These are phyloP conservation scores for Deinandra increscens DNA, from an alignment of 129 eudicot species.

Conservation along the genomic window DNA sequence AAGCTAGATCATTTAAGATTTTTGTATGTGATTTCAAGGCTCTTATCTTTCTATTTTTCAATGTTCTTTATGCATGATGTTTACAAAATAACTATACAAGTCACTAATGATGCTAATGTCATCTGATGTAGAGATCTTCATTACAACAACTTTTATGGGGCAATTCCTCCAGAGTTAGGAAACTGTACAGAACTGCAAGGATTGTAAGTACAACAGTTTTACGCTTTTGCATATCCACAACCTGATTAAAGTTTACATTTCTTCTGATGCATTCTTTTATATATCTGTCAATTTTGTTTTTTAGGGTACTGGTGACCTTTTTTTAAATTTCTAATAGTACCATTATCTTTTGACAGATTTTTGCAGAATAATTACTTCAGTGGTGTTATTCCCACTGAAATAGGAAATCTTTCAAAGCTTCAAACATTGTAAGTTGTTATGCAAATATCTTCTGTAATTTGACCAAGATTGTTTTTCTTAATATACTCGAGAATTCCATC, in stretches of 20 bases:
- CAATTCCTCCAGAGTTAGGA: constrained; percentile 89
- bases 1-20: constrained; percentile 62
- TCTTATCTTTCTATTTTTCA: constrained; percentile 5
- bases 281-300: background rate
- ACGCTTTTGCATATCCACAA: constrained; percentile 1
- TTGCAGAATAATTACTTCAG: constrained; percentile 91
- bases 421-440: constrained; percentile 66
- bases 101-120: constrained; percentile 32
- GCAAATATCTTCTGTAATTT: background rate
- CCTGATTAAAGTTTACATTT: background rate
- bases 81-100: background rate
- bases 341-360: constrained; percentile 45
- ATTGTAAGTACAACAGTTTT: constrained; percentile 58
- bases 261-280: background rate
- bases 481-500: background rate
- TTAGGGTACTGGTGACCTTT: background rate
- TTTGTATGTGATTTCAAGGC: constrained; percentile 24
- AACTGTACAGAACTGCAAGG: constrained; percentile 81
- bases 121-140: constrained; percentile 71
- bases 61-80: constrained; percentile 1
- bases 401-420: constrained; percentile 77
- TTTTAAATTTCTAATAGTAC: background rate
- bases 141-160: constrained; percentile 82
- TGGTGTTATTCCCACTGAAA: constrained; percentile 77
- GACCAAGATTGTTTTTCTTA: background rate